Evolutionary conservation across 2,329 filamentous ascomycete species (phyloP), one percentile per base, ranked within the genome.

Genomic region (Emericellopsis atlantica): DNA sequence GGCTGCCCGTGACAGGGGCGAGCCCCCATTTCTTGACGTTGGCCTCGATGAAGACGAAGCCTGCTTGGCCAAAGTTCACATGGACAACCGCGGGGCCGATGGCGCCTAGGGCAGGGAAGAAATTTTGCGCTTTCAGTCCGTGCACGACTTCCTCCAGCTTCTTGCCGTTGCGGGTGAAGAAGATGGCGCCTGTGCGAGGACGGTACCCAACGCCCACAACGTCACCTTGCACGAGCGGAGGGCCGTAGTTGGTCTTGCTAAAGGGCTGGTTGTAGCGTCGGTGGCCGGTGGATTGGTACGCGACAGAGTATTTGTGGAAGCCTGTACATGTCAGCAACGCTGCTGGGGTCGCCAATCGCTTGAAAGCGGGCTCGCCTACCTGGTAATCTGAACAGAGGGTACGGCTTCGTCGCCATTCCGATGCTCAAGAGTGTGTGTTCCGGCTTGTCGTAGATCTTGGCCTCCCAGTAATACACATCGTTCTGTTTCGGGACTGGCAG

Each of bases 1-100:
- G 71, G 54, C 87, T 95, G 44, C 92, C 92, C 2, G 87, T 95
- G 74, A 93, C 93, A 5, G 92, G 92, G 37, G 92, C 92, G 42
- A 98, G 69, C 2, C 92, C 92, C 92, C 92, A 98, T 70, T 96
- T 98, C 77, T 98, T 98, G 45, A 98, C 92, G 54, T 98, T 98
- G 46, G 90, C 92, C 63, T 98, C 92, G 51, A 98, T 96, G 56
- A 96, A 98, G 38, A 98, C 92, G 56, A 96, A 98, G 29, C 92
- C 92, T 55, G 92, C 86, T 59, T 98, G 92, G 7, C 92, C 92
- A 58, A 98, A 93, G 60, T 98, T 98, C 56, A 96, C 92, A 57
- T 98, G 90, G 1, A 98, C 77, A 26, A 81, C 81, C 53, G 86
- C 89, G 14, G 92, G 92, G 1, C 92, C 92, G 55, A 92, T 95